Conservation (phyloP, 768 basidiomycete genomes). For the Amanita pallidorosea region DNA sequence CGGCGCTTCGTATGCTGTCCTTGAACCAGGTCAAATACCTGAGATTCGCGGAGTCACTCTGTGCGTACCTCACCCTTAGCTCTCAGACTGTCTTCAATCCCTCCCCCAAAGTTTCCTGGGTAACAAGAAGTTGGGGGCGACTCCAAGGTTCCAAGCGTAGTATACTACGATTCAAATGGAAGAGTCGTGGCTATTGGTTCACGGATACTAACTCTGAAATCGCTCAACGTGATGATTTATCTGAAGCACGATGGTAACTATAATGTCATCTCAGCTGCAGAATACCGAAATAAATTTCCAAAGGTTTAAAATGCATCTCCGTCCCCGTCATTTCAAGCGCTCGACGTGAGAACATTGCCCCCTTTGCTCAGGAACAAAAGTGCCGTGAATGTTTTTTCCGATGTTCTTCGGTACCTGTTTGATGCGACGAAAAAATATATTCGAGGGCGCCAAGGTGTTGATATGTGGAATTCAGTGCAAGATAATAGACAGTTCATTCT, state of each 20-base stretch:
- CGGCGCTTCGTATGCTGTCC: conserved; percentile 24
- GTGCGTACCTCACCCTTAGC: conserved; percentile 10
- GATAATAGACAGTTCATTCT: no score
- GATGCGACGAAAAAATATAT: conserved; percentile 30
- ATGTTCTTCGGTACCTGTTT: conserved; percentile 35
- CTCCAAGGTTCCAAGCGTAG: conserved; percentile 5
- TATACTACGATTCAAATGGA: conserved; percentile 3
- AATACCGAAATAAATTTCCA: conserved; percentile 6
- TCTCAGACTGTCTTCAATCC: conserved; percentile 28
- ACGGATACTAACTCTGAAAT: neutral
- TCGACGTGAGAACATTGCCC: conserved; percentile 13
- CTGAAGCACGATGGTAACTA: neutral
- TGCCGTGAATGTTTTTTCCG: conserved; percentile 30
- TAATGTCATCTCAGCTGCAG: neutral
- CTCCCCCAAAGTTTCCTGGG: conserved; percentile 16
- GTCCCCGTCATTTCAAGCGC: neutral
- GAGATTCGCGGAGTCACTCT: conserved; percentile 27
- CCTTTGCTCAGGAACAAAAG: conserved; percentile 31
- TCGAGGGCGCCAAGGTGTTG: conserved; percentile 27
- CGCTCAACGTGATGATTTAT: neutral
- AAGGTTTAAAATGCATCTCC: conserved; percentile 6
- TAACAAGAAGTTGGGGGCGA: neutral
- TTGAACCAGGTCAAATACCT: conserved; percentile 21
- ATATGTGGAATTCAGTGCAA: conserved; percentile 29
- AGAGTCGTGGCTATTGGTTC: neutral